Conservation (phyloP, 129 eudicot genomes). For the Chrysanthemum lavandulifolium region DNA sequence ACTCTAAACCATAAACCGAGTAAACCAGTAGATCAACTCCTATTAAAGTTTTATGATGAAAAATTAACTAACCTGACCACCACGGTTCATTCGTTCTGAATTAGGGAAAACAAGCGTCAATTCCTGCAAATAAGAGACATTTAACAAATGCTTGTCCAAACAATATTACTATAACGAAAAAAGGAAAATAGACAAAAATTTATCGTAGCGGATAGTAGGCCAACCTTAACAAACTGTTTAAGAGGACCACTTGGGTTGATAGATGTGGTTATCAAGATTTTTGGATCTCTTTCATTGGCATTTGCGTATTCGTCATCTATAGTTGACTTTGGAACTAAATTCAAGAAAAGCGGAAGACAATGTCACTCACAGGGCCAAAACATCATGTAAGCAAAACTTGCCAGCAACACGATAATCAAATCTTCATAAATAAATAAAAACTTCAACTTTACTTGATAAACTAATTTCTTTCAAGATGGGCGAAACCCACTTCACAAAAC, state of each 20-base stretch:
- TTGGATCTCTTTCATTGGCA: conserved; percentile 81
- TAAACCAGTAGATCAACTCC: not conserved
- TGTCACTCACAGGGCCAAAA: not conserved
- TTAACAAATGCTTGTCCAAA: conserved; percentile 1
- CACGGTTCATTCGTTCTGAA: conserved; percentile 85
- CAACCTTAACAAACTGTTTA: conserved; percentile 87
- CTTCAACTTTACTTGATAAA: not conserved
- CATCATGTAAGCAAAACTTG: not conserved
- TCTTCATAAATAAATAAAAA: not conserved
- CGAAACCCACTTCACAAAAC: too few relatives aligned
- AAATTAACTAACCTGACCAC: conserved; percentile 81
- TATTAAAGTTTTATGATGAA: not conserved
- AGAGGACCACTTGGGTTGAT: conserved; percentile 95
- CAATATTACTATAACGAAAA: not conserved
- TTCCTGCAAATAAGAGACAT: conserved; percentile 50
- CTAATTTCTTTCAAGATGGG: not conserved
- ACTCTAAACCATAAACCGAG: too few relatives aligned
- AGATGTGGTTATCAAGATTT: conserved; percentile 82
- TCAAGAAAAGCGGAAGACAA: conserved; percentile 3
- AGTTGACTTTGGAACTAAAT: conserved; percentile 73
- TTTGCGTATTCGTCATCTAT: conserved; percentile 95
- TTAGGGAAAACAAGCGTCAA: conserved; percentile 88
- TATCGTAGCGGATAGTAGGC: not conserved
- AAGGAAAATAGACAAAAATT: not conserved
- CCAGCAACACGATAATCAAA: not conserved